These are phyloP conservation scores for Brassica balearica DNA, from an alignment of 441 rosid genomes.

Conservation along the genomic window DNA sequence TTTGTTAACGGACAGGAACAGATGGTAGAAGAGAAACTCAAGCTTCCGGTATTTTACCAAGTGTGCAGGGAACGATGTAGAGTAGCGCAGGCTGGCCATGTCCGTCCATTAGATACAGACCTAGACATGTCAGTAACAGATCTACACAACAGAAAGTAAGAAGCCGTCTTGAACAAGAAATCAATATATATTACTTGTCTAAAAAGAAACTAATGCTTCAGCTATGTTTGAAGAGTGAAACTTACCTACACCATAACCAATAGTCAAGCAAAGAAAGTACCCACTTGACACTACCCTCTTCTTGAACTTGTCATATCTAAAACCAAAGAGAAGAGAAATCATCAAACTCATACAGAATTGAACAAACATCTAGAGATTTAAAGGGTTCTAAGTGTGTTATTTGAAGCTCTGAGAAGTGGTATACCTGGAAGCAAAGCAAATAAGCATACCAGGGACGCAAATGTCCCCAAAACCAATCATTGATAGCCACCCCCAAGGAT, in stretches of 20 bases:
- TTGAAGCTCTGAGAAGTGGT: slow-evolving; percentile 6
- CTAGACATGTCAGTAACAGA: slow-evolving; percentile 77
- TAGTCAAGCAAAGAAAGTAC: slow-evolving; percentile 70
- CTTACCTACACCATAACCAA: slow-evolving; percentile 80
- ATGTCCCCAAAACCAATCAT: slow-evolving; percentile 99
- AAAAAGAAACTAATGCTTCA: neutral
- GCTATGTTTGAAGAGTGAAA: slow-evolving; percentile 14
- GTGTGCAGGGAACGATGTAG: slow-evolving; percentile 94
- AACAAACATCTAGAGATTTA: neutral
- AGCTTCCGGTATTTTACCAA: slow-evolving; percentile 59
- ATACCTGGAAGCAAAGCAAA: slow-evolving; percentile 85
- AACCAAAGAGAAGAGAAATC: slow-evolving; percentile 12
- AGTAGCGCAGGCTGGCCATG: slow-evolving; percentile 97
- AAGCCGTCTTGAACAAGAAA: too few relatives aligned
- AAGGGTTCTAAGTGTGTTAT: slow-evolving; percentile 11
- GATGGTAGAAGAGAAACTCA: slow-evolving; percentile 16
- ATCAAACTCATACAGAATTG: neutral
- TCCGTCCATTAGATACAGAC: slow-evolving; percentile 88
- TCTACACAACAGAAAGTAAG: slow-evolving; percentile 53
- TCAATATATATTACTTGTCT: too few relatives aligned
- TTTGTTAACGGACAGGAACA: neutral
- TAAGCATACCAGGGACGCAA: slow-evolving; percentile 95
- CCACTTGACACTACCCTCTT: slow-evolving; percentile 57
- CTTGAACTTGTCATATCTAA: slow-evolving; percentile 70
- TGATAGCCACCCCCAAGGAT: slow-evolving; percentile 99